Conservation (phyloP, 768 basidiomycete genomes). For the Cyclocybe cylindracea region DNA sequence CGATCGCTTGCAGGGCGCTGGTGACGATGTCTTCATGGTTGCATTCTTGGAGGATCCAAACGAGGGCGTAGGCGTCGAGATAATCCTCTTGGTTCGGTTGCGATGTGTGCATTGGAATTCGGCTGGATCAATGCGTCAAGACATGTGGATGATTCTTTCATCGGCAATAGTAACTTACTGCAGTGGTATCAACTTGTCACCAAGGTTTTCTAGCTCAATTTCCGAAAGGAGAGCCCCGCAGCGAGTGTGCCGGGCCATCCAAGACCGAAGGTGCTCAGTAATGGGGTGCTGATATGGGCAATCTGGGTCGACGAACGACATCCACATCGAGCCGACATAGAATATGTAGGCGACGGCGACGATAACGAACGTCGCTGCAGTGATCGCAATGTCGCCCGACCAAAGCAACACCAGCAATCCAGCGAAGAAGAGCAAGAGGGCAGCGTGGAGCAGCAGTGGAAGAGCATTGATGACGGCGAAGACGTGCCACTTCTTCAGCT, state of each 20-base stretch:
- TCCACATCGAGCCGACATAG: conserved; percentile 38
- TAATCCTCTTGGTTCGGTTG: conserved; percentile 24
- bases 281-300: conserved; percentile 45
- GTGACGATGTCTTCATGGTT: conserved; percentile 33
- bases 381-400: conserved; percentile 34
- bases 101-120: conserved; percentile 6
- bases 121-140: neutral
- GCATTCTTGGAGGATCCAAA: conserved; percentile 37
- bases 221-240: neutral
- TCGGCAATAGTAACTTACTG: neutral
- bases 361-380: conserved; percentile 33
- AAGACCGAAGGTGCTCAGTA: conserved; percentile 32
- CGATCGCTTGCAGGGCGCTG: conserved; percentile 35
- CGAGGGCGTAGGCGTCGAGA: conserved; percentile 36
- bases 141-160: neutral
- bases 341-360: conserved; percentile 35
- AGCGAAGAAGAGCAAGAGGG: conserved; percentile 43
- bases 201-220: conserved; percentile 10
- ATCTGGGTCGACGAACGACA: conserved; percentile 38
- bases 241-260: conserved; percentile 5
- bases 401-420: conserved; percentile 43
- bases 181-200: conserved; percentile 9
- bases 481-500: conserved; percentile 39
- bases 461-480: conserved; percentile 38
- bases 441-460: conserved; percentile 40